A percentile compares a stretch with the other conserved stretches of the same genome.
Evolutionary conservation across 129 eudicot species (phyloP).

Genomic region (Helianthus annuus): HanXRQr2.0-SUNRISE NC_035448.2:52308185-52308684

Average conservation of each 20-base stretch:
- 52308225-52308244: slow-evolving; percentile 21
- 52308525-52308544: not conserved
- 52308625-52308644: slow-evolving; percentile 6
- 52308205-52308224: slow-evolving; percentile 1
- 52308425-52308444: not conserved
- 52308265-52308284: slow-evolving; percentile 28
- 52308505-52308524: not conserved
- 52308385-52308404: not conserved
- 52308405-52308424: not conserved
- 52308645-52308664: slow-evolving; percentile 30
- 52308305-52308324: slow-evolving; percentile 43
- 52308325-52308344: slow-evolving; percentile 43
- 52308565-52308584: slow-evolving; percentile 13
- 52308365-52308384: not conserved
- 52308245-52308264: slow-evolving; percentile 33
- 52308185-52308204: slow-evolving; percentile 30
- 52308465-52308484: slow-evolving; percentile 1
- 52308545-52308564: not conserved
- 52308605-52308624: not conserved
- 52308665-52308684: slow-evolving; percentile 18
- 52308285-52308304: slow-evolving; percentile 43
- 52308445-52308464: not conserved
- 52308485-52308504: not conserved
- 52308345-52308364: not conserved
- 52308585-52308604: not conserved